These are phyloP conservation scores for Neoboletus subvelutipes DNA, from an alignment of 768 basidiomycete species.

Conservation along the genomic window DNA sequence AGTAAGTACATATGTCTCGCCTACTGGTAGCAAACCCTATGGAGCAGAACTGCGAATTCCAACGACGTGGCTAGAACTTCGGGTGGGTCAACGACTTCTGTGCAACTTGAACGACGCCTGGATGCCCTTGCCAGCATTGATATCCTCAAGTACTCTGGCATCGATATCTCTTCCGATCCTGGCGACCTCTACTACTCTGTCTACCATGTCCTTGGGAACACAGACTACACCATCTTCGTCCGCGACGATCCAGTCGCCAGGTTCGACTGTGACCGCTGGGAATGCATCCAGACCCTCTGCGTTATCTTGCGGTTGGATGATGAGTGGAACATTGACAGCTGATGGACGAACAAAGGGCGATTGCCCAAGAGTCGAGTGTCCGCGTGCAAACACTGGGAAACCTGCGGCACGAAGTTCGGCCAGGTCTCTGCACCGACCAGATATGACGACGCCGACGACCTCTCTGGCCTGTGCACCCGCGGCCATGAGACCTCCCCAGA, in stretches of 20 bases:
- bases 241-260: slow-evolving; percentile 83
- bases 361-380: slow-evolving; percentile 84
- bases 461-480: slow-evolving; percentile 75
- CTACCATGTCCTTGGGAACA: slow-evolving; percentile 56
- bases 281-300: slow-evolving; percentile 41
- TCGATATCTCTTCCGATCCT: slow-evolving; percentile 62
- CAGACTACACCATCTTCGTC: slow-evolving; percentile 90
- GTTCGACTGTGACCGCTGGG: slow-evolving; percentile 55
- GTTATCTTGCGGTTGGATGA: slow-evolving; percentile 37
- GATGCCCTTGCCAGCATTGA: slow-evolving; percentile 71
- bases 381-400: slow-evolving; percentile 83
- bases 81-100: slow-evolving; percentile 46
- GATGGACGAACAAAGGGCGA: slow-evolving; percentile 81
- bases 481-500: slow-evolving; percentile 93
- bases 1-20: background rate
- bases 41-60: background rate
- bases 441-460: slow-evolving; percentile 75
- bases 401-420: slow-evolving; percentile 65
- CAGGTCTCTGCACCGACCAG: slow-evolving; percentile 83
- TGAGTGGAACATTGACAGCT: slow-evolving; percentile 65
- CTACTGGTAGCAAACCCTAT: background rate
- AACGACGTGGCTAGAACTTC: background rate
- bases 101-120: slow-evolving; percentile 77
- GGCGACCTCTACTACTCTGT: slow-evolving; percentile 59
- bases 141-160: slow-evolving; percentile 69